A percentile compares a stretch with the other conserved stretches of the same genome.
phyloP scores from a whole-genome alignment of 106 monocot species.

The Posidonia australis region DNA sequence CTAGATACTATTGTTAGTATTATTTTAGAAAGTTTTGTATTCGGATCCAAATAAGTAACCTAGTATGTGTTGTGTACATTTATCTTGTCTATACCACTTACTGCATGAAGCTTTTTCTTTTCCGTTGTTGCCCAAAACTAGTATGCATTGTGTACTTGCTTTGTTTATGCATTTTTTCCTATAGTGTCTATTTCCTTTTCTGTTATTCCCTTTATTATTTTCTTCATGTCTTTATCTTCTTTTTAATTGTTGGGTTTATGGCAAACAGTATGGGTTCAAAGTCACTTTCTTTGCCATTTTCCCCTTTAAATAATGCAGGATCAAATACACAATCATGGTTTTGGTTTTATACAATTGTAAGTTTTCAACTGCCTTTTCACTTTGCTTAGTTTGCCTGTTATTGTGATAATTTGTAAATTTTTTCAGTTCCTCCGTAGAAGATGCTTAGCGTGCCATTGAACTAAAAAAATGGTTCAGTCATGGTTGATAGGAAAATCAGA shows the following conservation, averaged over 20 bases:
- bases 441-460: constrained; percentile 72
- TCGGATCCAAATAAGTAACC: too few relatives aligned
- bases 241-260: not conserved
- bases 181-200: too few relatives aligned
- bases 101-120: too few relatives aligned
- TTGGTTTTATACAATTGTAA: constrained; percentile 14
- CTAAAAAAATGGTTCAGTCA: constrained; percentile 55
- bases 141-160: not conserved
- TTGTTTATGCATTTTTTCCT: too few relatives aligned
- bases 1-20: too few relatives aligned
- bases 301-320: constrained; percentile 6
- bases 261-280: not conserved
- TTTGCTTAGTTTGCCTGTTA: not conserved
- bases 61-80: too few relatives aligned
- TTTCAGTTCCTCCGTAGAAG: constrained; percentile 57
- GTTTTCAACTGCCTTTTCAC: not conserved
- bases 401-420: not conserved
- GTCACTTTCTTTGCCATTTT: not conserved
- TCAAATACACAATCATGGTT: constrained; percentile 10
- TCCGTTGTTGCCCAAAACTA: too few relatives aligned
- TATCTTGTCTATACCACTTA: too few relatives aligned
- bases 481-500: constrained; percentile 80
- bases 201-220: too few relatives aligned
- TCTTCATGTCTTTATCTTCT: not conserved
- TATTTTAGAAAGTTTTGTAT: too few relatives aligned